Percentiles rank a stretch among this genome's conserved stretches.
Conservation (phyloP, 1,139 yeast genomes). For the Candida sp. region DNA sequence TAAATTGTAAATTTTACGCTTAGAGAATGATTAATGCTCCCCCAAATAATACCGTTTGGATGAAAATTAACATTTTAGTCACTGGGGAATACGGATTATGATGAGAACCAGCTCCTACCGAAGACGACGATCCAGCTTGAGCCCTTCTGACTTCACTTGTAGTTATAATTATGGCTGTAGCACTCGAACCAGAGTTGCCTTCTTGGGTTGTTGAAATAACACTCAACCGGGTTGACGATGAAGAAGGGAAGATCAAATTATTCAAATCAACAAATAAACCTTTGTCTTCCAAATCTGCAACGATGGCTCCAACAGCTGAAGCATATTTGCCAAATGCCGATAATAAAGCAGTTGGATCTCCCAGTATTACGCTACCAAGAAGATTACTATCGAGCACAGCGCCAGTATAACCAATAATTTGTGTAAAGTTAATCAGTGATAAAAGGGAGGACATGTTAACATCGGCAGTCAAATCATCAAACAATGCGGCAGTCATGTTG, state of each 20-base stretch:
- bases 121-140: conserved; percentile 2
- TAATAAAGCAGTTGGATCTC: not conserved
- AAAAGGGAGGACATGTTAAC: conserved; percentile 16
- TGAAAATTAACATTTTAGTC: not conserved
- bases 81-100: not conserved
- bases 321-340: conserved; percentile 24
- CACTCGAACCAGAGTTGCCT: conserved; percentile 5
- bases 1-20: not conserved
- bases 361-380: not conserved
- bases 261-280: conserved; percentile 42
- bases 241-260: conserved; percentile 28
- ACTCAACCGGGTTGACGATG: conserved; percentile 8
- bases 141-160: not conserved
- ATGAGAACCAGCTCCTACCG: not conserved
- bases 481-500: conserved; percentile 32
- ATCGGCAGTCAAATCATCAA: conserved; percentile 27
- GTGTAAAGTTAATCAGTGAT: conserved; percentile 22
- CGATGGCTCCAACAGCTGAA: conserved; percentile 26
- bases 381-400: conserved; percentile 4
- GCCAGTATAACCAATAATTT: conserved; percentile 17
- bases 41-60: conserved; percentile 1
- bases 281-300: conserved; percentile 31
- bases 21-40: not conserved
- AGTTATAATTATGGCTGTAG: conserved; percentile 3
- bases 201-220: conserved; percentile 6